phyloP scores from a whole-genome alignment of 2,329 filamentous ascomycete genomes.

The Elsinoe batatas region DNA sequence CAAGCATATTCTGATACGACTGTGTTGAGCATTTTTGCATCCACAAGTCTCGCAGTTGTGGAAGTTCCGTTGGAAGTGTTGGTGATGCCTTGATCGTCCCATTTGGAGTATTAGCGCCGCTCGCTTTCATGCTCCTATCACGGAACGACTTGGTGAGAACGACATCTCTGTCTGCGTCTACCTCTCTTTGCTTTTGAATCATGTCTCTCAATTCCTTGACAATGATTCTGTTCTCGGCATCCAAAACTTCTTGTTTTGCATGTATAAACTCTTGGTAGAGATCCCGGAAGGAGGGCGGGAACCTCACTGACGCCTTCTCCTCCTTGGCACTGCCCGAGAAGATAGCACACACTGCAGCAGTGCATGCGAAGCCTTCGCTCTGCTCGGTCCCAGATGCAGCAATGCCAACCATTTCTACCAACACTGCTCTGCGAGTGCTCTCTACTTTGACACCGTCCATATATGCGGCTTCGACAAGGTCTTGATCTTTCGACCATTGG shows the following conservation, averaged over 20 bases:
- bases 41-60: constrained; percentile 44
- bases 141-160: constrained; percentile 69
- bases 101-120: constrained; percentile 25
- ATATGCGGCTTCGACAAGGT: constrained; percentile 35
- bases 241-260: constrained; percentile 57
- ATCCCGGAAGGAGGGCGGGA: constrained; percentile 75
- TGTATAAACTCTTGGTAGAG: constrained; percentile 72
- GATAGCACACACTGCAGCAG: constrained; percentile 68
- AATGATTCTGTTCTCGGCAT: constrained; percentile 58
- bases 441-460: constrained; percentile 35
- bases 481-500: constrained; percentile 67
- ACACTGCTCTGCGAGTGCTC: constrained; percentile 40
- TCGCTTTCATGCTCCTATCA: constrained; percentile 27
- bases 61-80: constrained; percentile 21
- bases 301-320: constrained; percentile 69
- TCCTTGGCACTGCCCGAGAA: constrained; percentile 72
- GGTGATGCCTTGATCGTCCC: constrained; percentile 12
- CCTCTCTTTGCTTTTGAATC: constrained; percentile 57
- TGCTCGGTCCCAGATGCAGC: constrained; percentile 68
- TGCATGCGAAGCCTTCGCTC: constrained; percentile 79
- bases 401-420: constrained; percentile 63
- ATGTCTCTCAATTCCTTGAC: constrained; percentile 61
- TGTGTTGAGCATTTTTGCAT: constrained; percentile 38
- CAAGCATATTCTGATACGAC: constrained; percentile 68
- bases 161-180: constrained; percentile 42